Evolutionary conservation across 2,329 filamentous ascomycete species (phyloP).

Genomic region (Colletotrichum gloeosporioides): DNA sequence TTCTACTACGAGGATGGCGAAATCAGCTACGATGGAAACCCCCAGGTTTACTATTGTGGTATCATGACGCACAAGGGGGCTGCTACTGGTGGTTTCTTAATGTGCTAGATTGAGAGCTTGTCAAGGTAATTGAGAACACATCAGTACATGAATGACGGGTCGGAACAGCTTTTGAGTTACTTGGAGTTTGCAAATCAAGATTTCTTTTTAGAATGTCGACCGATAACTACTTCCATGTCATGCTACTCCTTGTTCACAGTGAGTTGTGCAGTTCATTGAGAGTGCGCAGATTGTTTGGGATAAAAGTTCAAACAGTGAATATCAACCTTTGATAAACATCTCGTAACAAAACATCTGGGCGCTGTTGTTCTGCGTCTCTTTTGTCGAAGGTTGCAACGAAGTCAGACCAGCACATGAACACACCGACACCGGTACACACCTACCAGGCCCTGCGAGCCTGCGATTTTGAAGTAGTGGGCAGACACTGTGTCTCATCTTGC

Average conservation of each 20-base stretch:
- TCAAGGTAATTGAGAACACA: fast-evolving
- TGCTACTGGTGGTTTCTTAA: not conserved
- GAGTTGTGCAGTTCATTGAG: fast-evolving
- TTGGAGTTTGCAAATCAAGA: not conserved
- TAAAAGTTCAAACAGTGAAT: not conserved
- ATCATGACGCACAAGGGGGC: not conserved
- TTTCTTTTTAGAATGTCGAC: not conserved
- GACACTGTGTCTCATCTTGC: not conserved
- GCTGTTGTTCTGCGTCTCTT: not conserved
- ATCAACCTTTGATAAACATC: fast-evolving
- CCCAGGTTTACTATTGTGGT: not conserved
- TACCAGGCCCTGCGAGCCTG: no score
- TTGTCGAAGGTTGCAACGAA: not conserved
- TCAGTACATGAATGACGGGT: not conserved
- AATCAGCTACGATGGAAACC: not conserved
- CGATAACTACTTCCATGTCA: not conserved
- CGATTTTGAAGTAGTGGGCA: no score
- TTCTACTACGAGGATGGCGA: not conserved
- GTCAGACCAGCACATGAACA: fast-evolving
- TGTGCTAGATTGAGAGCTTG: not conserved
- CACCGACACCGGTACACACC: fast-evolving
- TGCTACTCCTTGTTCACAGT: not conserved
- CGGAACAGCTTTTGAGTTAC: fast-evolving
- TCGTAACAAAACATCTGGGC: fast-evolving
- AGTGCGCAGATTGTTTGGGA: not conserved